Evolutionary conservation across 352 stramenopile genomes (phyloP).

Genomic region (Globisporangium nunn): DNA sequence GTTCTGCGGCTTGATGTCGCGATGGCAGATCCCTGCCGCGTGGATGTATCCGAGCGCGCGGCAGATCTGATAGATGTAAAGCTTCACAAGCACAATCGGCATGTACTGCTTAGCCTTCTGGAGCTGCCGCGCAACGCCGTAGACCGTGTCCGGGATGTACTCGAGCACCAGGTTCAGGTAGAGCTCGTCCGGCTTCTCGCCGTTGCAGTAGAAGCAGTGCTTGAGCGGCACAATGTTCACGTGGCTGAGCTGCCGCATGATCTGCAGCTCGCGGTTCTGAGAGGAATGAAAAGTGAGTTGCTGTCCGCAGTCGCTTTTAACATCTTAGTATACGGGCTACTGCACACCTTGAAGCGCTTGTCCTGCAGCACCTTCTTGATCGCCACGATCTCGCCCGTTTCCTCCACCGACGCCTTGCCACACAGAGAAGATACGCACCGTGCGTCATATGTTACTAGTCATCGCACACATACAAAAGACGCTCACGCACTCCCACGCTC

Average conservation of each 20-base stretch:
- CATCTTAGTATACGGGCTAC: neutral
- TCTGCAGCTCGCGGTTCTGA: conserved; percentile 98
- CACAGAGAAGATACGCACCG: neutral
- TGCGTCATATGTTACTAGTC: neutral
- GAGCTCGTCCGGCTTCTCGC: conserved; percentile 92
- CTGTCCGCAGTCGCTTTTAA: neutral
- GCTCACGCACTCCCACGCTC: neutral
- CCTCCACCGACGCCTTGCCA: conserved; percentile 86
- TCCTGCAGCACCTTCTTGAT: conserved; percentile 99
- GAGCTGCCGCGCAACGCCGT: conserved; percentile 93
- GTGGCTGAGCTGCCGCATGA: conserved; percentile 98
- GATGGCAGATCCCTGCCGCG: conserved; percentile 96
- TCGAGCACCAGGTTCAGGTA: conserved; percentile 99
- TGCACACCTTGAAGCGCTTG: conserved; percentile 95
- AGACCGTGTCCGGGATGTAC: conserved; percentile 99
- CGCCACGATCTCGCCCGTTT: conserved; percentile 97
- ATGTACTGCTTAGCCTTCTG: conserved; percentile 97
- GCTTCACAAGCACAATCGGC: conserved; percentile 95
- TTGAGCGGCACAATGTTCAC: conserved; percentile 99
- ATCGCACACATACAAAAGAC: neutral
- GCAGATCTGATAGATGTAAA: conserved; percentile 99
- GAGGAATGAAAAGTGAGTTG: too few relatives aligned
- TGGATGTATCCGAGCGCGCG: conserved; percentile 98
- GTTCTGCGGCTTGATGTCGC: conserved; percentile 99
- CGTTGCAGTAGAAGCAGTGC: conserved; percentile 99